Evolutionary conservation across 345 rosid genomes (phyloP).

Genomic region (Acer negundo): DNA sequence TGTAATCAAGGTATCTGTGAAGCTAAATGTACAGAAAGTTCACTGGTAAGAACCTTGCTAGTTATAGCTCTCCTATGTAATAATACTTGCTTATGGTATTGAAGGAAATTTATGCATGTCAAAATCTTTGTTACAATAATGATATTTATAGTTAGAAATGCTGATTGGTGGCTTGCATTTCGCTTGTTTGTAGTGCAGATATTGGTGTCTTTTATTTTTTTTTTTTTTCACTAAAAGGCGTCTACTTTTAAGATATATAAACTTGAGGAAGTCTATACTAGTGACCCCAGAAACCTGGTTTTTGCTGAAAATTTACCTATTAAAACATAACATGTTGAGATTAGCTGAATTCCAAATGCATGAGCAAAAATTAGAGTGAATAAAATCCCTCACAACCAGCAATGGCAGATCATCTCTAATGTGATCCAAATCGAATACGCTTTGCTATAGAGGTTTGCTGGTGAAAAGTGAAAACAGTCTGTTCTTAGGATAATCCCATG

Average conservation of each 20-base stretch:
- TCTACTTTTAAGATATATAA: too few relatives aligned
- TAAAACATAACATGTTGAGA: neutral
- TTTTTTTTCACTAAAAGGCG: too few relatives aligned
- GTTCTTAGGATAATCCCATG: slow-evolving; percentile 11
- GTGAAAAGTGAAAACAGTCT: slow-evolving; percentile 6
- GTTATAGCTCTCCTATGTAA: slow-evolving; percentile 23
- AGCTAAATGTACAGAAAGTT: slow-evolving; percentile 63
- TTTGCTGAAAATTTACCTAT: neutral
- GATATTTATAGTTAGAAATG: neutral
- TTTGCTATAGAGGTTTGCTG: slow-evolving; percentile 1
- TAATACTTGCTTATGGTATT: neutral
- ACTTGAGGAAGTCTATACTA: too few relatives aligned
- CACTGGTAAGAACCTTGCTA: slow-evolving; percentile 18
- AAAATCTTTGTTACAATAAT: neutral
- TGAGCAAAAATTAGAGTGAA: neutral
- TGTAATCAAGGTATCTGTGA: slow-evolving; percentile 23
- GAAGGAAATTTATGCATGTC: neutral
- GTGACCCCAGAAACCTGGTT: neutral
- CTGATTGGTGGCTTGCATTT: neutral
- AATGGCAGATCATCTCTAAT: slow-evolving; percentile 2
- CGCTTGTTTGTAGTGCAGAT: neutral
- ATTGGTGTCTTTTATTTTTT: neutral
- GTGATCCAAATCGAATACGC: neutral
- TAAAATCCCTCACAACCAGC: neutral
- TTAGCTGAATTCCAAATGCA: neutral